Conservation (phyloP, 1,139 yeast species). For the Diutina neorugosa region DNA sequence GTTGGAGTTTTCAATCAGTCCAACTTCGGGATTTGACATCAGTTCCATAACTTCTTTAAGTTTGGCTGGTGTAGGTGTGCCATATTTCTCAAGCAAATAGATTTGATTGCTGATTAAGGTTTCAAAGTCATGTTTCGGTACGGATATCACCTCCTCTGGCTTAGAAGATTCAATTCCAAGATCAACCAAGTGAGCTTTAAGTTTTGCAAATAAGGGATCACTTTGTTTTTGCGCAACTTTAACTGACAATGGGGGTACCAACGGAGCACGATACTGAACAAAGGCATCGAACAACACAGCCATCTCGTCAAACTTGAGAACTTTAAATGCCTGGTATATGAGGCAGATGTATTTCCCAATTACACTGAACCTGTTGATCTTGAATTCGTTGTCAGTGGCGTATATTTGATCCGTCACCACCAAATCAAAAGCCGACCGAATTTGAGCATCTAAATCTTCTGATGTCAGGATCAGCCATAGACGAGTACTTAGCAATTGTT, state of each 20-base stretch:
- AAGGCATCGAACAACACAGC: conserved; percentile 43
- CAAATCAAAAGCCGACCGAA: conserved; percentile 8
- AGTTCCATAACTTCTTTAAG: conserved; percentile 31
- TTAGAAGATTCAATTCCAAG: neutral
- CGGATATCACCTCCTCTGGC: conserved; percentile 14
- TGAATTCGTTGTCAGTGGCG: neutral
- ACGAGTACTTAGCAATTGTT: neutral
- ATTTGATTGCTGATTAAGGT: conserved; percentile 45
- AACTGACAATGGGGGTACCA: conserved; percentile 7
- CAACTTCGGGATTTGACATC: conserved; percentile 13
- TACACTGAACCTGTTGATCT: conserved; percentile 8
- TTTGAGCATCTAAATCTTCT: conserved; percentile 20
- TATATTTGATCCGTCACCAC: conserved; percentile 8
- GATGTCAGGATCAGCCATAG: conserved; percentile 24
- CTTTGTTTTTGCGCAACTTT: neutral
- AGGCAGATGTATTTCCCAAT: conserved; percentile 25
- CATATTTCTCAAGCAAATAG: conserved; percentile 39
- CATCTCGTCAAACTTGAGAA: conserved; percentile 48
- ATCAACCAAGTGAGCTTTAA: conserved; percentile 4
- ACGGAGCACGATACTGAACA: conserved; percentile 33
- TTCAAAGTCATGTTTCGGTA: conserved; percentile 40
- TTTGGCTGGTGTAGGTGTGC: conserved; percentile 38
- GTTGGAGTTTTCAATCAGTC: conserved; percentile 1
- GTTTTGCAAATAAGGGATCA: conserved; percentile 5
- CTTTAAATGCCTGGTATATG: conserved; percentile 35